Conservation (phyloP, 2,329 filamentous ascomycete species). For the Plenodomus lindquistii region DNA sequence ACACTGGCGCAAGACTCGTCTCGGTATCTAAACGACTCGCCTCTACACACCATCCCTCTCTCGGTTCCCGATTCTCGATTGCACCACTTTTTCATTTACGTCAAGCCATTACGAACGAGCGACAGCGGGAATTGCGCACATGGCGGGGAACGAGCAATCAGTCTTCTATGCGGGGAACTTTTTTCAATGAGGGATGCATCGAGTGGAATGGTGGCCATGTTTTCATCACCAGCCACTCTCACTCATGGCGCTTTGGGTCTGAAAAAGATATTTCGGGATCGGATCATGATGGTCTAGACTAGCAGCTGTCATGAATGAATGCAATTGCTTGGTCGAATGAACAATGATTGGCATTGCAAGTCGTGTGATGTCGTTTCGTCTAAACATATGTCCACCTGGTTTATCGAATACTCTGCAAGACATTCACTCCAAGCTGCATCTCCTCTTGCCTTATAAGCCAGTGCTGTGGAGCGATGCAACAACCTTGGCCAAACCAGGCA, state of each 20-base stretch:
- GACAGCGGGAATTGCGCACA: conserved; percentile 36
- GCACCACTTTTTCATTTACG: conserved; percentile 27
- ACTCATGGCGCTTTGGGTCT: conserved; percentile 44
- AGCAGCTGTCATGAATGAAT: conserved; percentile 40
- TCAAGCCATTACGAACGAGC: conserved; percentile 29
- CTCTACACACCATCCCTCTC: conserved; percentile 40
- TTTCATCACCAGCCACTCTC: conserved; percentile 31
- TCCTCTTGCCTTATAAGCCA: too few species aligned
- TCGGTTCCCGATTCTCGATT: conserved; percentile 41
- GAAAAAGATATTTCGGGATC: conserved; percentile 27
- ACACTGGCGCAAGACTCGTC: conserved; percentile 99
- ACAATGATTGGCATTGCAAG: conserved; percentile 12
- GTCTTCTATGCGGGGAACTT: conserved; percentile 26
- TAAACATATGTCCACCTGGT: not conserved
- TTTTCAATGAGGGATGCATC: conserved; percentile 31
- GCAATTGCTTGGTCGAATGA: conserved; percentile 39
- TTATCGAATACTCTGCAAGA: not conserved
- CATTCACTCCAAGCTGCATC: too few species aligned
- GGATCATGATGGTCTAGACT: conserved; percentile 42
- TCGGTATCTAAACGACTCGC: conserved; percentile 85
- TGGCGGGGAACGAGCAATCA: conserved; percentile 29
- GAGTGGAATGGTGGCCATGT: conserved; percentile 24
- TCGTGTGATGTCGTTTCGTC: conserved; percentile 5
- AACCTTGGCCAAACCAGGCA: too few species aligned
- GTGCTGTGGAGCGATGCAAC: too few species aligned